Evolutionary conservation across 768 basidiomycete species (phyloP).

Genomic region (Termitomyces sp.): DNA sequence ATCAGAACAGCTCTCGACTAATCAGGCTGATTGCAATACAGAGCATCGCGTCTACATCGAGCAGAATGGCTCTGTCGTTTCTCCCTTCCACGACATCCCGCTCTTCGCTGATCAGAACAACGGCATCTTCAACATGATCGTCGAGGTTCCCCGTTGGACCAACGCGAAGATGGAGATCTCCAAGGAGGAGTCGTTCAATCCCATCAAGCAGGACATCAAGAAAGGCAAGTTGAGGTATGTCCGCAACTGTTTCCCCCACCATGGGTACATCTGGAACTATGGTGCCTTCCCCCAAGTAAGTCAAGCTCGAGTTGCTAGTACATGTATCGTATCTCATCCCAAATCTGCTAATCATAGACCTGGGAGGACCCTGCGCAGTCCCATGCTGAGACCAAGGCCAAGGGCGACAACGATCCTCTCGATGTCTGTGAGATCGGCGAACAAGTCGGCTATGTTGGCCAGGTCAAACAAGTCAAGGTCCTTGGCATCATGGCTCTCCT

Average conservation of each 20-base stretch:
- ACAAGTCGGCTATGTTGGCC: conserved; percentile 93
- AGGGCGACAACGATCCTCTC: conserved; percentile 98
- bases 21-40: conserved; percentile 27
- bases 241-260: conserved; percentile 99
- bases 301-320: neutral
- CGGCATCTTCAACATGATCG: conserved; percentile 98
- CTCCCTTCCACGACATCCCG: conserved; percentile 93
- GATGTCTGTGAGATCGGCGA: conserved; percentile 99
- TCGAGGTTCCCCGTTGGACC: conserved; percentile 98
- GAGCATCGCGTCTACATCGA: conserved; percentile 96
- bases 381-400: conserved; percentile 97
- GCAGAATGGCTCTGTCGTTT: conserved; percentile 77
- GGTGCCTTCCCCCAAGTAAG: conserved; percentile 96
- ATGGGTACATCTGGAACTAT: conserved; percentile 99
- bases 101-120: conserved; percentile 95
- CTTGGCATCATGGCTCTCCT: conserved; percentile 99
- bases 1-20: conserved; percentile 7
- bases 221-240: conserved; percentile 95
- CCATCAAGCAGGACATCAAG: conserved; percentile 99
- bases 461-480: conserved; percentile 99
- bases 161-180: conserved; percentile 99
- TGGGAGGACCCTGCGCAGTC: conserved; percentile 91
- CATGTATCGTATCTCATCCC: conserved; percentile 1
- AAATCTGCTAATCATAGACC: conserved; percentile 47
- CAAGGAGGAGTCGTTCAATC: conserved; percentile 98